These are phyloP conservation scores for Claviceps lovelessii DNA, from an alignment of 2,329 filamentous ascomycete genomes.

Conservation along the genomic window DNA sequence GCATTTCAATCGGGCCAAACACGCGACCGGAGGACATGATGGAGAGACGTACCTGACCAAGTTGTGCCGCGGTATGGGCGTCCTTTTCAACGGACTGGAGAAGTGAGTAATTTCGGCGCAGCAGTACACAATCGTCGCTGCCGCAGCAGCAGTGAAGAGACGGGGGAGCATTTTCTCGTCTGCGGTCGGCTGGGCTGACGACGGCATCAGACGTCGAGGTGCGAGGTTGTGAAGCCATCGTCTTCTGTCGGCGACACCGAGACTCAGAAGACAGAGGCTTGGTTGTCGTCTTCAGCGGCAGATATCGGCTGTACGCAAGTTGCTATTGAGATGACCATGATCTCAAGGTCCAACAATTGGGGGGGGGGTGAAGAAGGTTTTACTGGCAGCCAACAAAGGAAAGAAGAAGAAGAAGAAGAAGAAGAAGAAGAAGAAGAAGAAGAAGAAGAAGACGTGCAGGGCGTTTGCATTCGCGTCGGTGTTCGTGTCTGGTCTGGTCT, in stretches of 20 bases:
- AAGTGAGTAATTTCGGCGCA: conserved; percentile 65
- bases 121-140: conserved; percentile 59
- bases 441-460: not conserved
- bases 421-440: no score
- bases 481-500: not conserved
- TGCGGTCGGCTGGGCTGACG: conserved; percentile 11
- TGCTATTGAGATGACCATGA: conserved; percentile 5
- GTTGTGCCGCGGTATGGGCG: conserved; percentile 68
- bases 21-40: not conserved
- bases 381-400: not conserved
- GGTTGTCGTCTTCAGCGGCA: not conserved
- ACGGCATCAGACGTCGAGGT: conserved; percentile 6
- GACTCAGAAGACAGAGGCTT: not conserved
- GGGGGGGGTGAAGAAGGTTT: not conserved
- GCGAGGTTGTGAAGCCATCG: conserved; percentile 4
- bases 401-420: no score
- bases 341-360: not conserved
- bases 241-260: conserved; percentile 5
- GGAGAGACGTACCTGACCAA: conserved; percentile 68
- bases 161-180: conserved; percentile 14
- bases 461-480: not conserved
- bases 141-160: conserved; percentile 70
- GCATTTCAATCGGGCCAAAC: not conserved
- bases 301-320: not conserved
- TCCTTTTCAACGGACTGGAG: conserved; percentile 76